Conservation (phyloP, 2,329 filamentous ascomycete species). For the Penicillium sp. region DNA sequence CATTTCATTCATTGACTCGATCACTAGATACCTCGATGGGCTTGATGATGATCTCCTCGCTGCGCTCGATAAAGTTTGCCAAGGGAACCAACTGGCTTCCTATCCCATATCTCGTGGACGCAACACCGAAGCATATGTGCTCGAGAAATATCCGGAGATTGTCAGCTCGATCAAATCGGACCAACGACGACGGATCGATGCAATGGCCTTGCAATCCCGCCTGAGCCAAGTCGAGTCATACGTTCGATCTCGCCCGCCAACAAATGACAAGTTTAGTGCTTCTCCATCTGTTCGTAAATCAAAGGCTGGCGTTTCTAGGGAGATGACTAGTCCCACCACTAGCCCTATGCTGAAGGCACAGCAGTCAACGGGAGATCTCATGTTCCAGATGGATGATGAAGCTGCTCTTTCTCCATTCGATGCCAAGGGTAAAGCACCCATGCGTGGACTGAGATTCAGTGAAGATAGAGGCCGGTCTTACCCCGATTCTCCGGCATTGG, state of each 20-base stretch:
- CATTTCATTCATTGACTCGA: constrained; percentile 12
- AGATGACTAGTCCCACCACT: constrained; percentile 48
- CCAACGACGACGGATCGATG: constrained; percentile 67
- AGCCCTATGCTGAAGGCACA: constrained; percentile 70
- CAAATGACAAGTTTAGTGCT: constrained; percentile 61
- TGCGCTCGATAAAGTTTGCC: constrained; percentile 78
- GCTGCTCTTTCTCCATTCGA: constrained; percentile 25
- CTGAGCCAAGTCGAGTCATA: constrained; percentile 67
- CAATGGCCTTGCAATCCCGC: constrained; percentile 68
- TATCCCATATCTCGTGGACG: constrained; percentile 77
- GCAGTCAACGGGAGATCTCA: constrained; percentile 71
- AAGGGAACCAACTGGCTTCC: constrained; percentile 76
- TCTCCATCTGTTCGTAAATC: constrained; percentile 47
- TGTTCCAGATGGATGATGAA: constrained; percentile 94
- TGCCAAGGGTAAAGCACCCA: constrained; percentile 31
- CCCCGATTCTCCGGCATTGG: constrained; percentile 26
- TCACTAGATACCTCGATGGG: constrained; percentile 68
- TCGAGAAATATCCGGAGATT: constrained; percentile 50
- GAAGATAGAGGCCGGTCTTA: constrained; percentile 22
- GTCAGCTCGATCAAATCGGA: constrained; percentile 38
- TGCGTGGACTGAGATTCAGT: constrained; percentile 21
- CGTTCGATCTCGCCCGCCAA: constrained; percentile 60
- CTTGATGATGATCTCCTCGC: constrained; percentile 79
- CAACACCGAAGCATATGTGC: constrained; percentile 59
- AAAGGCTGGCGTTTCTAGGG: constrained; percentile 45